Base-by-base conservation (phyloP, 495 filamentous ascomycete species). In the Parmelia sp. region DNA sequence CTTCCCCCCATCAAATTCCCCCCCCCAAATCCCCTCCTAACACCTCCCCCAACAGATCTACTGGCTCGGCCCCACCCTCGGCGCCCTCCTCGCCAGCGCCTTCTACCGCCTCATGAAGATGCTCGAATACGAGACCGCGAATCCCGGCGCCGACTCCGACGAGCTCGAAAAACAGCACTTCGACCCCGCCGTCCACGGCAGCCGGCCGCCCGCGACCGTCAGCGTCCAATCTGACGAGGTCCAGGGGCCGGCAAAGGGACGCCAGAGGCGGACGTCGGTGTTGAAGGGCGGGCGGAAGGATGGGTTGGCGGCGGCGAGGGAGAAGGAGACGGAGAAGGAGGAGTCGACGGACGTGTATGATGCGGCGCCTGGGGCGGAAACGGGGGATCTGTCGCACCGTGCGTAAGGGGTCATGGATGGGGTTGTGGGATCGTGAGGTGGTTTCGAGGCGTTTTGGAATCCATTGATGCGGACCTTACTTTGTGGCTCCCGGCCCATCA, bases 101-200 rank as follows among this genome's bases (percentile, higher is more conserved):
- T 86, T 93, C 71, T 92, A 89, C 69, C 77, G 78, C 39, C 71
- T 90, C 59, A 80, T 92, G 63, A 84, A 88, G 68, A 69, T 78
- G 6, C 79, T 94, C 57, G 83, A 88, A 68, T 95, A 90, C 72
- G 84, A 91, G 74, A 87, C 84, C 12, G 87, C 86, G 61, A 96
- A 95, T 64, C 88, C 88, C 4, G 88, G 84, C 4, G 86, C 89
- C 71, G 89, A 92, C 23, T 61, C 62, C 57, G 33, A 64, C 44
- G 29, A 64, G 44, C 35, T 40, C 27, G 62, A 64, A 36, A 58
- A 64, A 27, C 27, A 62, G 12, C 36, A 57, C 12, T 61, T 57
- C 59, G 59, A 66, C 19, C 51, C 49, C 3, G 25, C 49, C 2
- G 37, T 31, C 15, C 64, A 57, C 12, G 44, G 14, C 31, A 61